Base-by-base conservation (phyloP, 2,329 filamentous ascomycete species). In the Paracorniculantispora psalliotae region DNA sequence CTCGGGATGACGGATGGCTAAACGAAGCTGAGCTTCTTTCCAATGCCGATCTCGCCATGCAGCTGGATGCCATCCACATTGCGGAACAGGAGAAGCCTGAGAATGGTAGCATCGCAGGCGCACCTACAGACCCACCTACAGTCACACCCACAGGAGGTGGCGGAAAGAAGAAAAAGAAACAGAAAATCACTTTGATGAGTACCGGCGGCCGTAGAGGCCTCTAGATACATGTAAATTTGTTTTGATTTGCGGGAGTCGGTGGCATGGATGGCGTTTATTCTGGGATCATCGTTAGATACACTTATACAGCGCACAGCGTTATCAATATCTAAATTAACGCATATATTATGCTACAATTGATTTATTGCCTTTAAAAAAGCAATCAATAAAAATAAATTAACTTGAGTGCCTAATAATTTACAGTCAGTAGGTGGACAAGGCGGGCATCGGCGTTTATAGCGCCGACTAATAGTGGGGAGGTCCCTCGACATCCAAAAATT, bases 1-100 rank as follows among this genome's bases (percentile, higher is more conserved):
- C 61, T 4, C 59, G 56, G 10, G 85, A 92, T 62, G 92, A 97
- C 69, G 93, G 92, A 0, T 97, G 92, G 92, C 77, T 93, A 17
- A 87, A 90, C 66, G 91, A 87, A 1, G 90, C 96, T 67, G 86
- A 88, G 59, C 84, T 96, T 59, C 70, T 96, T 17, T 77, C 73
- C 1, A 75, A 76, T 4, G 81, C 83, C 1, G 88, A 91, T 58
- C 67, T 87, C 5, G 78, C 82, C 15, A 71, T 81, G 67, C 83
- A 86, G 70, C 77, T 86, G 67, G 79, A 85, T 66, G 82, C 82
- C 2, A 69, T 84, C 56, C 70, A 79, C 21, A 62, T 79, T 51
- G 71, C 78, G 46, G 69, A 72, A 30, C 64, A 65, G 19, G 66
- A 53, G 26, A 57, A 47, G 37, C 19, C 35, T n/a, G 53, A 59